Conservation (phyloP, 192 early-diverging fungal species). For the Linnemannia exigua region DNA sequence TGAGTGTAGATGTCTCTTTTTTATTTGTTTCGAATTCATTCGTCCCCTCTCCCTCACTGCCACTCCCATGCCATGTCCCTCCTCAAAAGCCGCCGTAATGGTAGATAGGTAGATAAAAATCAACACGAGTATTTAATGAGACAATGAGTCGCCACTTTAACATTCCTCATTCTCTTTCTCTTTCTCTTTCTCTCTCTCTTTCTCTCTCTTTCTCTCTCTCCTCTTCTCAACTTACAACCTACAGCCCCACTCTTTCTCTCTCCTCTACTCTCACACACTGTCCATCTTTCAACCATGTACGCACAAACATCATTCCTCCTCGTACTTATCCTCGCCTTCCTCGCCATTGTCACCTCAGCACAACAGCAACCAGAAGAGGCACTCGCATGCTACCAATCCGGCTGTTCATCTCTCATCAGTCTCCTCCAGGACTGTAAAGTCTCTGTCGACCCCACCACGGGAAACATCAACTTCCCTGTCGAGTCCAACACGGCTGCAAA, state of each 20-base stretch:
- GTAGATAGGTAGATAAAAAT: no score
- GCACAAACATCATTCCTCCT: background rate
- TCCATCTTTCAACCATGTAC: background rate
- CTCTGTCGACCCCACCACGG: background rate
- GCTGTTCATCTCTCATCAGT: background rate
- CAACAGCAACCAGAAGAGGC: background rate
- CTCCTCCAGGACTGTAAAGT: slow-evolving; percentile 5
- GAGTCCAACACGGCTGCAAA: background rate
- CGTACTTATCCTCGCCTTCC: background rate
- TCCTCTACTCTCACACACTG: background rate
- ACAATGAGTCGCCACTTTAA: no score
- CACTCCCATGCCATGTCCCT: background rate
- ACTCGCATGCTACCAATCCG: slow-evolving; percentile 2
- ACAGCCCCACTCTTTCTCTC: background rate
- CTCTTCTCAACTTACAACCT: background rate
- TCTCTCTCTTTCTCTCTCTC: background rate
- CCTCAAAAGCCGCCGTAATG: no score
- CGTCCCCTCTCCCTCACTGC: background rate
- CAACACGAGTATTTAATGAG: no score
- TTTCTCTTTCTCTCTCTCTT: background rate
- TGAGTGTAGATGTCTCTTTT: no score
- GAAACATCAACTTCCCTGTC: slow-evolving; percentile 13
- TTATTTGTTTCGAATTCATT: background rate
- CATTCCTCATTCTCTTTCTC: no score
- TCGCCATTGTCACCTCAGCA: background rate